Evolutionary conservation across 2,329 filamentous ascomycete genomes (phyloP).

Genomic region (Exophiala sp.): DNA sequence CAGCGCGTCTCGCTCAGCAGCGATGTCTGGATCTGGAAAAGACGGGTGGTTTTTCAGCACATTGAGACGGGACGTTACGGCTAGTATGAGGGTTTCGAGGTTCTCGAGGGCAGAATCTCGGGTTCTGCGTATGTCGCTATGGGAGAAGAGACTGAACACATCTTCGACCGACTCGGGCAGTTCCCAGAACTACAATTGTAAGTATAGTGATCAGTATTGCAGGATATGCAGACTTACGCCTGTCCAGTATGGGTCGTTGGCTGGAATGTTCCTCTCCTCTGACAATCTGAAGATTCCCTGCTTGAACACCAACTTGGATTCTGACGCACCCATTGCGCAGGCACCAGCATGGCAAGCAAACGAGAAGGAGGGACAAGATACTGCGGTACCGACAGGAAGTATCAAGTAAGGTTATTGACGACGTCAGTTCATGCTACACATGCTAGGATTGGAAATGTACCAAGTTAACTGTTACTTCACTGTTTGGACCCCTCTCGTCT

Average conservation of each 20-base stretch:
- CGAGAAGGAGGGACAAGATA: too few relatives aligned
- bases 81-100: constrained; percentile 81
- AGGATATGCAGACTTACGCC: constrained; percentile 58
- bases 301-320: constrained; percentile 98
- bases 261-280: constrained; percentile 82
- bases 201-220: constrained; percentile 19
- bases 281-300: constrained; percentile 95
- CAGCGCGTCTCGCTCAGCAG: constrained; percentile 79
- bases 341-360: too few relatives aligned
- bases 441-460: too few relatives aligned
- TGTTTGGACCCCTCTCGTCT: too few relatives aligned
- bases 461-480: too few relatives aligned
- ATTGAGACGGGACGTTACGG: constrained; percentile 77
- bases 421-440: too few relatives aligned
- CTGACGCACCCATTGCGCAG: constrained; percentile 84
- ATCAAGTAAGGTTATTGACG: too few relatives aligned
- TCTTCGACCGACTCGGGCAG: constrained; percentile 93
- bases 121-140: constrained; percentile 81
- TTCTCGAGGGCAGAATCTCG: constrained; percentile 82
- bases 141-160: constrained; percentile 92
- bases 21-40: constrained; percentile 81
- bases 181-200: constrained; percentile 76
- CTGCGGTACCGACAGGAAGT: too few relatives aligned
- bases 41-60: constrained; percentile 82
- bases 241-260: constrained; percentile 89